A percentile compares a stretch with the other conserved stretches of the same genome.
These are phyloP conservation scores for Metschnikowia sp. DNA, from an alignment of 805 yeast genomes.

Conservation along the genomic window DNA sequence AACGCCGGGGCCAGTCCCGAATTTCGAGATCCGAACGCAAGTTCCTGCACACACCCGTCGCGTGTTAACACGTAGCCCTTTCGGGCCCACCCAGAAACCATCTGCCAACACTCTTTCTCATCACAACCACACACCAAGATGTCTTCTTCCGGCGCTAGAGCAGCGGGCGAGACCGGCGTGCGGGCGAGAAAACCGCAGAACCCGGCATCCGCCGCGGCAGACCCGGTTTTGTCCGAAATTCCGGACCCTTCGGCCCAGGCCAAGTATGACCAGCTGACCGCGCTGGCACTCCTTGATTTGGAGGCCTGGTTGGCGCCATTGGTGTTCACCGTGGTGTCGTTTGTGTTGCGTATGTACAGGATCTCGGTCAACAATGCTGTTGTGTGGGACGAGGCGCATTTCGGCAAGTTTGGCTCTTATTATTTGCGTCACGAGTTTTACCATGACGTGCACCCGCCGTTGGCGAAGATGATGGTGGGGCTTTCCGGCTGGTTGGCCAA, in stretches of 20 bases:
- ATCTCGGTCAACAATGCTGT: slow-evolving; percentile 66
- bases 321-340: slow-evolving; percentile 63
- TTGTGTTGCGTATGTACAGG: slow-evolving; percentile 69
- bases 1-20: not conserved
- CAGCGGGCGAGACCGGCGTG: slow-evolving; percentile 5
- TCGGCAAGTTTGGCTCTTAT: slow-evolving; percentile 82
- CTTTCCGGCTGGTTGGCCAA: slow-evolving; percentile 77
- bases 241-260: slow-evolving; percentile 15
- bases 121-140: slow-evolving; percentile 2
- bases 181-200: slow-evolving; percentile 4
- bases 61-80: slow-evolving; percentile 8
- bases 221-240: not conserved
- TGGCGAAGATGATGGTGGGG: slow-evolving; percentile 79
- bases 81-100: not conserved
- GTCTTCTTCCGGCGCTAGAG: slow-evolving; percentile 18
- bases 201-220: not conserved
- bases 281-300: slow-evolving; percentile 23
- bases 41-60: not conserved
- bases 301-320: slow-evolving; percentile 53
- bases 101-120: not conserved
- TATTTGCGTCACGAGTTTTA: slow-evolving; percentile 76
- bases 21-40: not conserved
- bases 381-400: slow-evolving; percentile 90
- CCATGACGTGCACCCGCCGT: slow-evolving; percentile 85
- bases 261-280: slow-evolving; percentile 16